These are phyloP conservation scores for Blattamonas nauphoetae DNA, from an alignment of 78 protist genomes.

Conservation along the genomic window DNA sequence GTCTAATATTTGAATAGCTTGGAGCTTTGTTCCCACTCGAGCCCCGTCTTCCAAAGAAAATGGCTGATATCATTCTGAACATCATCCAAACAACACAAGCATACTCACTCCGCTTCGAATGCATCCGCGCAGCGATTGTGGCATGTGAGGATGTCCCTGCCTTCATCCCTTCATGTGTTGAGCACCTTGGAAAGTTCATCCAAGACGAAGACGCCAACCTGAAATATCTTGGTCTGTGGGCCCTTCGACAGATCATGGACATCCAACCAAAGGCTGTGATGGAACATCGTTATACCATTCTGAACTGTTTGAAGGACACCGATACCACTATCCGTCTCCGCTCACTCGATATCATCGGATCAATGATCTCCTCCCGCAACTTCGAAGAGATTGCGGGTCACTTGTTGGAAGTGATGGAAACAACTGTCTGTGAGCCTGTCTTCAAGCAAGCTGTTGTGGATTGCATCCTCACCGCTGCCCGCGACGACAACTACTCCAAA, in stretches of 20 bases:
- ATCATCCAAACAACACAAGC: background rate
- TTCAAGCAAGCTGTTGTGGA: background rate
- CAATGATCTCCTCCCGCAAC: background rate
- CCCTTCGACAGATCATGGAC: background rate
- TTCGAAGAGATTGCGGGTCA: slow-evolving; percentile 3
- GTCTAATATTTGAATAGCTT: background rate
- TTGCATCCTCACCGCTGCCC: background rate
- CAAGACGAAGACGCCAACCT: background rate
- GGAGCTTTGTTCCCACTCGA: background rate
- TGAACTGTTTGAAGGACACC: background rate
- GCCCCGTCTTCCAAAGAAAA: slow-evolving; percentile 17
- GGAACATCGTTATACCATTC: background rate
- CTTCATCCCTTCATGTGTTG: background rate
- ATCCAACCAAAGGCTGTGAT: background rate
- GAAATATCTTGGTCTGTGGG: background rate
- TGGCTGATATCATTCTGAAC: background rate
- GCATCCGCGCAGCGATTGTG: background rate
- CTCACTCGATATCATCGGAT: slow-evolving; percentile 3
- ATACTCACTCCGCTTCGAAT: background rate
- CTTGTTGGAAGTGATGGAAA: background rate
- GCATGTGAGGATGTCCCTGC: background rate
- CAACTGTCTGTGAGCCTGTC: background rate
- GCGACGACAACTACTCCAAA: background rate
- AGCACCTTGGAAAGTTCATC: background rate
- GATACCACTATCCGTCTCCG: slow-evolving; percentile 15